These are phyloP conservation scores for Calocybe cyanea DNA, from an alignment of 768 basidiomycete species.

Conservation along the genomic window DNA sequence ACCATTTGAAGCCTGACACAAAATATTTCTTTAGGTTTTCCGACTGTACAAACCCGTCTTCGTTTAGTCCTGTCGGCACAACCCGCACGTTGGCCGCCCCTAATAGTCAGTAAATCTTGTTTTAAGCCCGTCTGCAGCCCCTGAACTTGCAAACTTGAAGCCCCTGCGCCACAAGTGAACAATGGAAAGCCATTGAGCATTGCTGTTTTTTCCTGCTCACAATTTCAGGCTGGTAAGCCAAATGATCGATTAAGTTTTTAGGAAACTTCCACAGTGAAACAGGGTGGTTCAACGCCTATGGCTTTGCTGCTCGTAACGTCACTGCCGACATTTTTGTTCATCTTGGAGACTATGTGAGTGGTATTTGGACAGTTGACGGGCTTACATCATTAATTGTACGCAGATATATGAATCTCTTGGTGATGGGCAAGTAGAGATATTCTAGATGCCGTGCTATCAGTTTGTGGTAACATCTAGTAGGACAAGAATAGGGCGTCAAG, in stretches of 20 bases:
- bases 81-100: slow-evolving; percentile 49
- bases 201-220: slow-evolving; percentile 60
- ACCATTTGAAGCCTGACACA: slow-evolving; percentile 43
- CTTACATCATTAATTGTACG: not conserved
- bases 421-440: slow-evolving; percentile 21
- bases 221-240: slow-evolving; percentile 42
- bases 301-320: slow-evolving; percentile 48
- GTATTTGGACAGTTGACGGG: not conserved
- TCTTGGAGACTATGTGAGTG: slow-evolving; percentile 55
- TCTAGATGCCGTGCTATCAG: not conserved
- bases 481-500: slow-evolving; percentile 43
- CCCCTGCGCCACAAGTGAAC: slow-evolving; percentile 43
- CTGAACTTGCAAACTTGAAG: slow-evolving; percentile 19
- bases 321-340: slow-evolving; percentile 52
- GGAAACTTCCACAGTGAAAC: not conserved
- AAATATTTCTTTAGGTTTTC: slow-evolving; percentile 53
- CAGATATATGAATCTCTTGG: slow-evolving; percentile 50
- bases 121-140: not conserved
- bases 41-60: slow-evolving; percentile 45
- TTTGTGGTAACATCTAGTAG: slow-evolving; percentile 19
- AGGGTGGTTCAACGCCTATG: slow-evolving; percentile 64
- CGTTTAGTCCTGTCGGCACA: slow-evolving; percentile 42
- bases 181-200: slow-evolving; percentile 49
- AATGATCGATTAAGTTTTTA: not conserved
- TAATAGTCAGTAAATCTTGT: slow-evolving; percentile 31